A percentile compares a stretch with the other conserved stretches of the same genome.
phyloP scores from a whole-genome alignment of 1,139 yeast species.

The Suhomyces bolitotheri region DNA sequence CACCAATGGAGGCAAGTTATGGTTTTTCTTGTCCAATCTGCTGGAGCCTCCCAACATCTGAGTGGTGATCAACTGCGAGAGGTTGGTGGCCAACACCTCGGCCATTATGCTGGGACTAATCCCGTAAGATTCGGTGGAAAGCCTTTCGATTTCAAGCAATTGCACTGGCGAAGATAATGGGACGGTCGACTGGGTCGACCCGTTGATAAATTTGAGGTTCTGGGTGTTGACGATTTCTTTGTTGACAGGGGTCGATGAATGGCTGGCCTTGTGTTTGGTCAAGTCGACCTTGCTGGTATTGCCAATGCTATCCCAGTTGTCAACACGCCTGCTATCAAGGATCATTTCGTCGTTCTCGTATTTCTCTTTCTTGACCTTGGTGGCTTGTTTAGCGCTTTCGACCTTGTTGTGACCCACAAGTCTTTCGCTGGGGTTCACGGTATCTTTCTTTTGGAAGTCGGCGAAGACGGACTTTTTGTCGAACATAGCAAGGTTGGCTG shows the following conservation, averaged over 20 bases:
- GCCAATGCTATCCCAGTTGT: slow-evolving; percentile 58
- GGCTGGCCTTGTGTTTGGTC: slow-evolving; percentile 8
- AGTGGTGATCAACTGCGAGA: slow-evolving; percentile 56
- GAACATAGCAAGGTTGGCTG: slow-evolving; percentile 76
- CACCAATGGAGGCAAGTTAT: slow-evolving; percentile 78
- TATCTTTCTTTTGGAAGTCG: slow-evolving; percentile 67
- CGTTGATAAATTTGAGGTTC: slow-evolving; percentile 22
- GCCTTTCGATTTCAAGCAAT: slow-evolving; percentile 72
- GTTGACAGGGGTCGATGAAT: slow-evolving; percentile 10
- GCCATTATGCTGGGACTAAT: slow-evolving; percentile 48
- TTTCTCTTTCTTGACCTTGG: slow-evolving; percentile 43
- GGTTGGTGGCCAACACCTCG: slow-evolving; percentile 75
- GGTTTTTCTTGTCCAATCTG: slow-evolving; percentile 57
- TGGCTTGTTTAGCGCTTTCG: slow-evolving; percentile 20
- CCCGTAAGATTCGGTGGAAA: slow-evolving; percentile 55
- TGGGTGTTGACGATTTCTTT: slow-evolving; percentile 10
- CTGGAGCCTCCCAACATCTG: slow-evolving; percentile 68
- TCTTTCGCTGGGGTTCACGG: slow-evolving; percentile 58
- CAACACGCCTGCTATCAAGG: slow-evolving; percentile 43
- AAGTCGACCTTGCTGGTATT: slow-evolving; percentile 12
- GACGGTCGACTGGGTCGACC: slow-evolving; percentile 30
- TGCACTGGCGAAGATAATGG: slow-evolving; percentile 82
- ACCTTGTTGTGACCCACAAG: slow-evolving; percentile 74
- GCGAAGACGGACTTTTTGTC: slow-evolving; percentile 81
- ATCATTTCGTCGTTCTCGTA: slow-evolving; percentile 79